A percentile compares a stretch with the other conserved stretches of the same genome.
Conservation (phyloP, 2,329 filamentous ascomycete species). For the Arachnomyces sp. region DNA sequence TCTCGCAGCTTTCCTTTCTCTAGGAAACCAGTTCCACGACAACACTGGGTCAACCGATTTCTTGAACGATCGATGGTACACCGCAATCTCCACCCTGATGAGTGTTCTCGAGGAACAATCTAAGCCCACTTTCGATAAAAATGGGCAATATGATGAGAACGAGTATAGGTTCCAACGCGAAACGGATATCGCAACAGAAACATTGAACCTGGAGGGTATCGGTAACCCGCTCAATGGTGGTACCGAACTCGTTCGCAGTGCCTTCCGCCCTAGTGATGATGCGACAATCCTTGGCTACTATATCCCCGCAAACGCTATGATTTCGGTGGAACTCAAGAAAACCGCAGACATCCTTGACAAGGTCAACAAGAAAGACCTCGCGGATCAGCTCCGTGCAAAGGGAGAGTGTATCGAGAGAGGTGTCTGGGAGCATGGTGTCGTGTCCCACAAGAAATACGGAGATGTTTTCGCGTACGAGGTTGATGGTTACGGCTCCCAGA, state of each 20-base stretch:
- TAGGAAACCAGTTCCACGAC: constrained; percentile 79
- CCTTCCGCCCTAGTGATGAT: constrained; percentile 92
- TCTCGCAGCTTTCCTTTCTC: constrained; percentile 78
- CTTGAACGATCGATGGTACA: constrained; percentile 68
- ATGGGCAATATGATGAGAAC: constrained; percentile 60
- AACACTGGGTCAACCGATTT: constrained; percentile 73
- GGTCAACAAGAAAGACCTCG: constrained; percentile 47
- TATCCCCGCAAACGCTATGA: constrained; percentile 94
- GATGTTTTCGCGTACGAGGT: constrained; percentile 59
- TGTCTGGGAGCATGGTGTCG: constrained; percentile 76
- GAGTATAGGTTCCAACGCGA: constrained; percentile 79
- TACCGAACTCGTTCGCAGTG: constrained; percentile 80
- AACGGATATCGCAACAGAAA: constrained; percentile 82
- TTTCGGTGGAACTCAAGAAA: constrained; percentile 77
- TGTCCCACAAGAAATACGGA: constrained; percentile 43
- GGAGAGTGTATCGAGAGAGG: constrained; percentile 64
- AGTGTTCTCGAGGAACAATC: constrained; percentile 71
- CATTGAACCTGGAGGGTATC: constrained; percentile 68
- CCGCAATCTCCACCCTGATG: constrained; percentile 67
- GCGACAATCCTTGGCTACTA: constrained; percentile 90
- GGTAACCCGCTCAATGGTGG: constrained; percentile 86
- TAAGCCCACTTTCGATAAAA: constrained; percentile 68
- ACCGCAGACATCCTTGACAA: constrained; percentile 62
- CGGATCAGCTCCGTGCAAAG: constrained; percentile 45
- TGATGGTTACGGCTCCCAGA: constrained; percentile 55